Base-by-base conservation (phyloP, 169 alveolate genomes). In the Eimeria falciformis region DNA sequence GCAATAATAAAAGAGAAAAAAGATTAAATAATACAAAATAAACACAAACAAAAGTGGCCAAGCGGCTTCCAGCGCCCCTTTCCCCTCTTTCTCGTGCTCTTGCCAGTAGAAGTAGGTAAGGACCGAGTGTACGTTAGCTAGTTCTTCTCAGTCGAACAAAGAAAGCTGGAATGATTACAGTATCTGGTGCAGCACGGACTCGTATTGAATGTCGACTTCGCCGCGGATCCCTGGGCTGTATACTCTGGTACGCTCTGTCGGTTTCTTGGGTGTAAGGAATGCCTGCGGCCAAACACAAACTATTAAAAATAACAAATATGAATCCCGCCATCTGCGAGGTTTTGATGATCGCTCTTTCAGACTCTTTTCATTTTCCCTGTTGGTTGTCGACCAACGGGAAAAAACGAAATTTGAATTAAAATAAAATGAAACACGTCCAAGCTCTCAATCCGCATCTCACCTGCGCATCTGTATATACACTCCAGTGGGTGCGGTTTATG, bases 401-500 rank as follows among this genome's bases (percentile, higher is more conserved):
- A 50, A 50, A 50, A 50, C 62, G 14, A 50, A 50, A 50, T 14
- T 11, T 50, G n/a, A 50, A 50, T 11, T 11, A 50, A 50, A 50
- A 14, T 11, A 11, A 14, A 50, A 50, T 50, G 7, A 14, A 7
- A 50, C 62, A 7, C 7, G 7, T 11, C 62, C 7, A 11, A 50
- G 14, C 14, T 50, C 62, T 50, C 62, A 50, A 14, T 50, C 14
- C 62, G 14, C n/a, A 50, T 50, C 58, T 27, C 21, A 79, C 89
- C 89, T 79, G 69, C 40, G 55, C 53, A 55, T 79, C 33, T 7
- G 89, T 79, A 37, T 79, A 79, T 53, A 79, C 53, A 33, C 89
- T 79, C 89, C 89, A 79, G 33, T 79, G 89, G 33, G 45, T 55
- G 69, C 89, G 89, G 17, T 1, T 47, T 25, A 55, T 79, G 40